Percentiles rank a stretch among this genome's conserved stretches.
Evolutionary conservation across 1,139 yeast genomes (phyloP).

Genomic region (Pneumocystis jirovecii): DNA sequence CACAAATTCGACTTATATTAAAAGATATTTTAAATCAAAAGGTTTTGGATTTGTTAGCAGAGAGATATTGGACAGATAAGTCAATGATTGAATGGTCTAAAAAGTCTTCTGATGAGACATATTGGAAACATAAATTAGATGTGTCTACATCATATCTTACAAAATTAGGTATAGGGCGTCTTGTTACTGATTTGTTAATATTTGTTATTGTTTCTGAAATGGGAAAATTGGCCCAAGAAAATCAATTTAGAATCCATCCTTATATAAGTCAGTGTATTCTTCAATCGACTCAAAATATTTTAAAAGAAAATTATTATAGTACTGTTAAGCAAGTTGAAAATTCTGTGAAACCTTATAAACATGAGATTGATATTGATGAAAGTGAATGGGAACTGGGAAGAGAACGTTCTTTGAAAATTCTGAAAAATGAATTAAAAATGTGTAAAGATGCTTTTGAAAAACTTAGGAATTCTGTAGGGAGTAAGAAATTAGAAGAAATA

Average conservation of each 20-base stretch:
- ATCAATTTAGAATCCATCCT: conserved; percentile 72
- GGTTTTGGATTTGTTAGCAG: conserved; percentile 72
- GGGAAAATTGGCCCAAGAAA: conserved; percentile 29
- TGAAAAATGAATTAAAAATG: conserved; percentile 75
- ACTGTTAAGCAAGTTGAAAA: conserved; percentile 98
- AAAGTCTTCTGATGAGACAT: conserved; percentile 50
- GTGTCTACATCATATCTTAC: conserved; percentile 71
- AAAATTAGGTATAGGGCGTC: conserved; percentile 82
- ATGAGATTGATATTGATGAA: conserved; percentile 90
- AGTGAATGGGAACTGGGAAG: conserved; percentile 80
- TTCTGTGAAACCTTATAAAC: conserved; percentile 92
- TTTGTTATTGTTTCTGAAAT: conserved; percentile 64
- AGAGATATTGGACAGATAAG: conserved; percentile 65
- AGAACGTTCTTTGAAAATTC: conserved; percentile 55
- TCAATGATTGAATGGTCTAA: conserved; percentile 25
- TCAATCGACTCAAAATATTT: conserved; percentile 71
- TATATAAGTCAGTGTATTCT: conserved; percentile 65
- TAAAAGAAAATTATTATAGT: conserved; percentile 64
- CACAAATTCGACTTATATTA: conserved; percentile 62
- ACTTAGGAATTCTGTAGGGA: conserved; percentile 64
- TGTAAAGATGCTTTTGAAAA: conserved; percentile 51
- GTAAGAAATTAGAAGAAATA: conserved; percentile 42
- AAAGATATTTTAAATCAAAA: conserved; percentile 79
- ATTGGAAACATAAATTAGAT: conserved; percentile 82
- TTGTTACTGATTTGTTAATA: conserved; percentile 60